Base-by-base conservation (phyloP, 306 rosid species). In the Malus sieversii region DNA sequence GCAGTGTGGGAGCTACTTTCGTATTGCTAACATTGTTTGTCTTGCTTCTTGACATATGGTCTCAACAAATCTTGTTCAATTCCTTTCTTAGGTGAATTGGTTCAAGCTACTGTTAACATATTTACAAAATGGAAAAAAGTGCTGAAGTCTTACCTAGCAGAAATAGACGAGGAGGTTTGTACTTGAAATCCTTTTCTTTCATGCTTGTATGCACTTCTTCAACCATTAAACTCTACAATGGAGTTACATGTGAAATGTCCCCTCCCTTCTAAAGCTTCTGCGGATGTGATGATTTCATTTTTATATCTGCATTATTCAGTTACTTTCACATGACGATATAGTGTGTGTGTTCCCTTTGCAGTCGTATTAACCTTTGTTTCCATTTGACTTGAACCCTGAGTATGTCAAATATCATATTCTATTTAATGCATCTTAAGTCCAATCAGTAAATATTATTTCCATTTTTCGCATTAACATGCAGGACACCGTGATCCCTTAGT, bases 131-230 rank as follows among this genome's bases (percentile, higher is more conserved):
- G 98, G 99, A 83, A 88, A 80, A 87, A 84, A 70, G 82, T 80
- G 78, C 87, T 96, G 79, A 88, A 74, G 84, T 84, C 86, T 80
- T 96, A 92, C 84, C 90, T 96, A 66, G 33, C 85, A 68, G 93
- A 86, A 75, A 58, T 89, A 64, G 99, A 96, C 76, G 99, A 96
- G 76, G 97, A 96, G 99, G 99, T 92, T 71, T 74, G 87, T 57
- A 20, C 22, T 59, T 79, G 14, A 20, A 20, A 51, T 70, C 51
- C 52, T 32, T 18, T 38, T 70, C n/a, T 46, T 32, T 57, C 45
- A 27, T 67, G n/a, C 62, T 64, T 74, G 20, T 8, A 45, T 42
- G 23, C 60, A 11, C 20, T 11, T 73, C 9, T 73, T 74, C n/a
- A 23, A 42, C 30, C 7, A 25, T n/a, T 40, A 5, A 38, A 66